These are phyloP conservation scores for Trypanosomatidae sp. DNA, from an alignment of 208 protist species.

Conservation along the genomic window DNA sequence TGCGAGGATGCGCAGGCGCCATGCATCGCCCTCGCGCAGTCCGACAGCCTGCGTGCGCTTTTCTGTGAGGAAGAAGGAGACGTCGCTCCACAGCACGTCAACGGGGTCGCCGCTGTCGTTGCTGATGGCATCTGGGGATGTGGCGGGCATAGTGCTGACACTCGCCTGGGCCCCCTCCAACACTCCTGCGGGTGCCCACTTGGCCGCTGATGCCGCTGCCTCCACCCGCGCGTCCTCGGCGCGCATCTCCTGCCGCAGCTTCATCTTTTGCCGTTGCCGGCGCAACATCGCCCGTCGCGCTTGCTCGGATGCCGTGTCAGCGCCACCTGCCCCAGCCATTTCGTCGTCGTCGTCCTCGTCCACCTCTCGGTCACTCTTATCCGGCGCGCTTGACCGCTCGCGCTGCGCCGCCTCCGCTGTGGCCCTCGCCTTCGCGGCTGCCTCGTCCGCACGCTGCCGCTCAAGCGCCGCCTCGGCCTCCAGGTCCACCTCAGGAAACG, in stretches of 20 bases:
- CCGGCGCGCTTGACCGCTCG: background rate
- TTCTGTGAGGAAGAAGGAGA: slow-evolving; percentile 23
- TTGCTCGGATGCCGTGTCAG: background rate
- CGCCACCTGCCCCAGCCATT: background rate
- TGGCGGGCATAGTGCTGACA: background rate
- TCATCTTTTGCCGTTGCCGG: slow-evolving; percentile 15
- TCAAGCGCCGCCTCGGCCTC: slow-evolving; percentile 32
- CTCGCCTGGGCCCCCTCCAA: background rate
- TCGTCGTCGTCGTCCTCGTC: slow-evolving; percentile 1
- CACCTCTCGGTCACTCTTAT: background rate
- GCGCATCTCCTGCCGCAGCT: slow-evolving; percentile 19
- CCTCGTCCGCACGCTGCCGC: slow-evolving; percentile 10
- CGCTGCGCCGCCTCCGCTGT: slow-evolving; percentile 6
- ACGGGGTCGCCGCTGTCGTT: slow-evolving; percentile 27
- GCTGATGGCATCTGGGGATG: background rate
- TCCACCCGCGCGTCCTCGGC: slow-evolving; percentile 5
- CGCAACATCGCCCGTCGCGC: slow-evolving; percentile 5
- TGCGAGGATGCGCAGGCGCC: slow-evolving; percentile 36
- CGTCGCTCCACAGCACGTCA: slow-evolving; percentile 37
- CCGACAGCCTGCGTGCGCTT: slow-evolving; percentile 20
- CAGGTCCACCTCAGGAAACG: slow-evolving; percentile 71
- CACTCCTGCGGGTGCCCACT: background rate
- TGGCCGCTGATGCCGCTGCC: background rate
- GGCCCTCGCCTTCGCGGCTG: slow-evolving; percentile 9
- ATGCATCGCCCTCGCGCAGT: slow-evolving; percentile 39